Evolutionary conservation across 2,329 filamentous ascomycete genomes (phyloP), one percentile per base, ranked within the genome.

Genomic region (Alternaria alternata): DNA sequence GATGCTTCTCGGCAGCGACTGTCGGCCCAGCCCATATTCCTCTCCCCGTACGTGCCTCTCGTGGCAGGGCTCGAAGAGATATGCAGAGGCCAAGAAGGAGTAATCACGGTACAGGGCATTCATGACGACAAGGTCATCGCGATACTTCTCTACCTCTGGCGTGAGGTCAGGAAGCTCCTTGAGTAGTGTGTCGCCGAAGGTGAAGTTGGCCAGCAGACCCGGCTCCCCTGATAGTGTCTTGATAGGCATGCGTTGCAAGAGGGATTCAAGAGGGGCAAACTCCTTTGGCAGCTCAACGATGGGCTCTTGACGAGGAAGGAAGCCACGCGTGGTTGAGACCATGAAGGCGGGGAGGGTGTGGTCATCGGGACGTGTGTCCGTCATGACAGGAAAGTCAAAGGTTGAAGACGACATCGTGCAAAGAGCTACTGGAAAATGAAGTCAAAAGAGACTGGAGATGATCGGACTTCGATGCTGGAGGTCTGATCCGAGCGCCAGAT

Each of bases 81-180:
- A 97, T 0, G 93, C 91, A 24, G 92, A 96, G 5, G 93, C 91
- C 30, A 97, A 81, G 83, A 97, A 97, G 14, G 91, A 91, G 78
- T 97, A 97, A 81, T 97, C 94, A 20, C 94, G 86, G 78, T 97
- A 97, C 48, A 96, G 81, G 34, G 93, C 93, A 71, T 94, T 95
- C 83, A 96, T 88, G 60, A 92, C 81, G 16, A 90, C 90, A 39
- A 94, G 84, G 79, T 97, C 89, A 62, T 89, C 82, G 69, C 86
- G 84, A 68, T 85, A 90, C 78, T 88, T 87, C 72, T 95, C 90
- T 58, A 97, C 85, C 67, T 87, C 84, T 5, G 84, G 84, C 1
- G 90, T 91, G 48, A 97, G 83, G 78, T 97, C 91, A 16, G 92
- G 90, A 48, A 97, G 86, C 63, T 89, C 88, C n/a, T 82, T 82